phyloP scores from a whole-genome alignment of 805 yeast genomes.

The Hanseniaspora hatyaiensis region DNA sequence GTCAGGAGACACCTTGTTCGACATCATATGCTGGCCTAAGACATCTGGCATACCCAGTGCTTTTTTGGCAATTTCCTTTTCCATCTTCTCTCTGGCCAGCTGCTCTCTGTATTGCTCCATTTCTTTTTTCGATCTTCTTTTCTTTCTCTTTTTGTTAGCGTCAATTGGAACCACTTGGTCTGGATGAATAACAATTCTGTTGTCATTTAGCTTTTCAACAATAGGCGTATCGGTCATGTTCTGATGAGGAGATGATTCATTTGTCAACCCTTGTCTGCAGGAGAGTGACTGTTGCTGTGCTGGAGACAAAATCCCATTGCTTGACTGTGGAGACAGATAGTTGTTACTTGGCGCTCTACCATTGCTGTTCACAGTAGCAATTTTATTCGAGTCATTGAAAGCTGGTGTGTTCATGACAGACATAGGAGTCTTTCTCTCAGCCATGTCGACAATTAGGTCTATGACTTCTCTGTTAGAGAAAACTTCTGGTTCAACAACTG shows the following conservation, averaged over 20 bases:
- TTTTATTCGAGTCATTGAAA: neutral
- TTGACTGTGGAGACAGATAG: neutral
- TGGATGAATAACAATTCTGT: constrained; percentile 25
- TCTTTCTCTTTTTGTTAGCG: constrained; percentile 14
- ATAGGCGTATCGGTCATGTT: constrained; percentile 17
- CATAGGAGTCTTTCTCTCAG: constrained; percentile 18
- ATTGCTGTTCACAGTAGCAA: neutral
- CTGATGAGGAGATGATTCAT: neutral
- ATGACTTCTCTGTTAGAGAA: constrained; percentile 27
- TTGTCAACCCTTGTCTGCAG: neutral
- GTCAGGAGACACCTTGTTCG: too few species aligned
- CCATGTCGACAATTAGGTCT: constrained; percentile 29
- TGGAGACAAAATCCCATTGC: neutral
- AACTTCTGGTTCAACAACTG: constrained; percentile 28
- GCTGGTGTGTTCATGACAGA: neutral
- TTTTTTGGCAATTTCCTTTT: too few species aligned
- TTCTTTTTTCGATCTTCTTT: constrained; percentile 15
- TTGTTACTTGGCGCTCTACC: neutral
- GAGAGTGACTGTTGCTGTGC: neutral
- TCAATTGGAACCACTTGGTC: constrained; percentile 18
- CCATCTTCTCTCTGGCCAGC: constrained; percentile 4
- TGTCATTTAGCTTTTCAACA: constrained; percentile 24
- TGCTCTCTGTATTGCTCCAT: constrained; percentile 6
- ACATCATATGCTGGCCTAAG: too few species aligned
- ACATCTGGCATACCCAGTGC: too few species aligned